Evolutionary conservation across 306 rosid genomes (phyloP), one percentile per base, ranked within the genome.

Genomic region (Potentilla sterilis): DNA sequence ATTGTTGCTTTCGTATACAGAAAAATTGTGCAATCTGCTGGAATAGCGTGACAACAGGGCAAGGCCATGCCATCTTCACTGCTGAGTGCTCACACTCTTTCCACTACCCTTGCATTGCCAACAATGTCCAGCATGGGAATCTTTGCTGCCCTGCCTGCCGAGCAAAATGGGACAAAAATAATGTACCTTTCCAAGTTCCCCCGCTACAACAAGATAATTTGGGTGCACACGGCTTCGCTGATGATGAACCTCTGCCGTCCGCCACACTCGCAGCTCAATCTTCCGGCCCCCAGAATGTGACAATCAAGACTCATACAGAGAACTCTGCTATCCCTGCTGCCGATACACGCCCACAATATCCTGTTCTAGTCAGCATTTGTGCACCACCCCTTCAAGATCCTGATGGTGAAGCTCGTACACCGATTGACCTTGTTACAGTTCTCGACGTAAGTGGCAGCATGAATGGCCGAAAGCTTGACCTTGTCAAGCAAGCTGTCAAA

Each of bases 401-500:
- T 55, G 28, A 55, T 2, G 62, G 32, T 5, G 3, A 55, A 8
- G 12, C 4, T 14, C 62, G 62, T 9, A 55, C 62, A 21, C 62
- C 62, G 1, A 55, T 55, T 10, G 84, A 83, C 72, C 79, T 83
- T 21, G 84, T 83, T 1, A 69, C 77, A 14, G 87, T 83, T 41
- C 75, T 83, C 0, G 87, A 83, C 22, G 44, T 83, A 2, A 83
- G 84, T 10, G 74, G 71, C 14, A 80, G 81, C 67, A 83, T 83
- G 87, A 9, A 21, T 1, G 83, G 81, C 18, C 46, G 75, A 21
- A 83, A 83, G 68, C 1, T 83, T 21, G 9, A 3, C 16, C 75
- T 77, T 65, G 19, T 82, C 6, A 82, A 78, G 62, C 71, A 24
- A 0, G 55, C 80, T 19, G 37, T 78, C 74, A 76, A 73, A 16